Conservation (phyloP, 2,329 filamentous ascomycete genomes). For the Emmonsia crescens region DNA sequence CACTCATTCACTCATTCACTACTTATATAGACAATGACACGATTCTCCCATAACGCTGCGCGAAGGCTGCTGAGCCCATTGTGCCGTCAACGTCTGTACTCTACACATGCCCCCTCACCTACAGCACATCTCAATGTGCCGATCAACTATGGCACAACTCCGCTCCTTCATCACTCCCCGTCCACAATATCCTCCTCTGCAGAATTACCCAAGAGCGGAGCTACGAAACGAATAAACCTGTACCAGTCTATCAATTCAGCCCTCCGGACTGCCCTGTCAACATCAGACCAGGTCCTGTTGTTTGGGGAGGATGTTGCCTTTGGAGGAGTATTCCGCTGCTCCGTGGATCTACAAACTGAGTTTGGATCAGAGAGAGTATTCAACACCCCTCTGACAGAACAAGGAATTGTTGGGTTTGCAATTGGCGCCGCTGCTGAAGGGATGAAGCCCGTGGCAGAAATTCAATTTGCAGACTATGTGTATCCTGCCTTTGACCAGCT, state of each 20-base stretch:
- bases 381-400: slow-evolving; percentile 89
- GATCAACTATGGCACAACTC: slow-evolving; percentile 73
- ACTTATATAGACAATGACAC: neutral
- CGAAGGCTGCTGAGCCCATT: neutral
- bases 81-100: slow-evolving; percentile 30
- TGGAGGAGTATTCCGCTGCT: slow-evolving; percentile 90
- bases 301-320: slow-evolving; percentile 98
- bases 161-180: slow-evolving; percentile 69
- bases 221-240: slow-evolving; percentile 79
- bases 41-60: slow-evolving; percentile 7
- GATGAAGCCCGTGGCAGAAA: slow-evolving; percentile 86
- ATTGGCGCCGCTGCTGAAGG: slow-evolving; percentile 84
- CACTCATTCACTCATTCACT: neutral
- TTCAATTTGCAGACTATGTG: slow-evolving; percentile 92
- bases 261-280: slow-evolving; percentile 66
- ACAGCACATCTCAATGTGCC: slow-evolving; percentile 65
- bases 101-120: slow-evolving; percentile 34
- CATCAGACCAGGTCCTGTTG: slow-evolving; percentile 75
- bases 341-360: slow-evolving; percentile 77
- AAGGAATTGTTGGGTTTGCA: slow-evolving; percentile 88
- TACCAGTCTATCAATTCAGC: slow-evolving; percentile 92
- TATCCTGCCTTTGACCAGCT: slow-evolving; percentile 90
- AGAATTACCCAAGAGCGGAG: slow-evolving; percentile 61
- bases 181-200: slow-evolving; percentile 58
- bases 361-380: slow-evolving; percentile 86